These are phyloP conservation scores for Trichoderma oligosporum DNA, from an alignment of 2,329 filamentous ascomycete species.

Conservation along the genomic window DNA sequence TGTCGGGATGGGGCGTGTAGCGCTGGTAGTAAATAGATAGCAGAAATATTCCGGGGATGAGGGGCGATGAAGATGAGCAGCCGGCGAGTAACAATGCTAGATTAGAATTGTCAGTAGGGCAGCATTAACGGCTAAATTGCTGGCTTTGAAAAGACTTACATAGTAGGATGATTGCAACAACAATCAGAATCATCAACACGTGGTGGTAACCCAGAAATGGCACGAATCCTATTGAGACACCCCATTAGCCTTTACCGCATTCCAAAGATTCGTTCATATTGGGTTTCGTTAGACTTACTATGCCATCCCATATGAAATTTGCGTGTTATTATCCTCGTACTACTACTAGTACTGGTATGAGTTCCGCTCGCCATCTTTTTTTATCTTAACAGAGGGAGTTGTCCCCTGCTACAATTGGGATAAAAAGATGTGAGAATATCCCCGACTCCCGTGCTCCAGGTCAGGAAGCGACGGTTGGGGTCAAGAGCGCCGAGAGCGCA, in stretches of 20 bases:
- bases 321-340: slow-evolving; percentile 28
- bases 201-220: slow-evolving; percentile 72
- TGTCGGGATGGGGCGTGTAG: slow-evolving; percentile 77
- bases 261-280: slow-evolving; percentile 17
- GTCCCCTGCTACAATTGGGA: slow-evolving; percentile 20
- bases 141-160: slow-evolving; percentile 62
- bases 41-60: slow-evolving; percentile 94
- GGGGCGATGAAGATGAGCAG: slow-evolving; percentile 91
- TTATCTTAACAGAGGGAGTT: neutral
- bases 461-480: slow-evolving; percentile 26
- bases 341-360: slow-evolving; percentile 21
- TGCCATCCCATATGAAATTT: slow-evolving; percentile 49
- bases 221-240: slow-evolving; percentile 50
- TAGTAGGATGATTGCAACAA: slow-evolving; percentile 85
- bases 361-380: slow-evolving; percentile 25
- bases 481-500: slow-evolving; percentile 18
- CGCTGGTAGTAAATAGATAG: slow-evolving; percentile 95
- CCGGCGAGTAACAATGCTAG: slow-evolving; percentile 86
- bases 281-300: slow-evolving; percentile 36
- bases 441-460: slow-evolving; percentile 26
- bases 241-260: slow-evolving; percentile 20
- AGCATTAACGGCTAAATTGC: slow-evolving; percentile 3
- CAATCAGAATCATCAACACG: slow-evolving; percentile 97
- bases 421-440: neutral
- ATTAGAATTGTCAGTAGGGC: slow-evolving; percentile 12